Conservation (phyloP, 176 grass and related monocot species). For the Oryza meyeriana region DNA sequence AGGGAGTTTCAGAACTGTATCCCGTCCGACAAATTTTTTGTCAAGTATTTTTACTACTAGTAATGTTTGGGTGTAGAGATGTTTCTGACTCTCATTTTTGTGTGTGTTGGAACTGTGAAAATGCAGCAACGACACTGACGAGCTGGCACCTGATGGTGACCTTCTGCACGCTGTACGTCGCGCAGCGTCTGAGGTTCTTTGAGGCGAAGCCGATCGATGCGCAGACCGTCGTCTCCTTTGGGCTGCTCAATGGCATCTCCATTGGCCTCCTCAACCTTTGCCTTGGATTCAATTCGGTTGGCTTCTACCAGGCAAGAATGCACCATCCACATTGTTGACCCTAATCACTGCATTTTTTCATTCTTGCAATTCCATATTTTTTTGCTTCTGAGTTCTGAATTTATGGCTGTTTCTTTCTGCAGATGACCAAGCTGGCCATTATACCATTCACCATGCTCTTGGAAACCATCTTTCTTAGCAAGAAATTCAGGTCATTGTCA, state of each 20-base stretch:
- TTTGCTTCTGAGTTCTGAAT: background rate
- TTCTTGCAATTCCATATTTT: background rate
- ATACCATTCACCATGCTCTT: conserved; percentile 95
- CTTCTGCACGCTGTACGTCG: conserved; percentile 80
- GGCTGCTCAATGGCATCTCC: conserved; percentile 80
- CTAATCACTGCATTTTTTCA: background rate
- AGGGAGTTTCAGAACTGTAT: background rate
- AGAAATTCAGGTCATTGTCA: conserved; percentile 80
- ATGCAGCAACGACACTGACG: conserved; percentile 83
- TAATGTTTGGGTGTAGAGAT: background rate
- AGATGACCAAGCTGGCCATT: conserved; percentile 99
- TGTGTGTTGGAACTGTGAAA: background rate
- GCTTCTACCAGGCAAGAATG: conserved; percentile 81
- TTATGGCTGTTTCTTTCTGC: background rate
- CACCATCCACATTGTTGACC: background rate
- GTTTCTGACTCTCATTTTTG: background rate
- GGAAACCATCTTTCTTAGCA: conserved; percentile 81
- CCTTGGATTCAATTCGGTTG: conserved; percentile 96
- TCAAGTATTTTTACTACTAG: background rate
- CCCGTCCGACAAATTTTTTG: background rate
- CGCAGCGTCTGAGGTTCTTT: conserved; percentile 80
- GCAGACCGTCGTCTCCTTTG: conserved; percentile 75
- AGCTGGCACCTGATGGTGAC: conserved; percentile 97
- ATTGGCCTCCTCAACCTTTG: conserved; percentile 96
- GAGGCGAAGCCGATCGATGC: conserved; percentile 76